phyloP scores from a whole-genome alignment of 2,329 filamentous ascomycete genomes.

The Alternaria triticimaculans region DNA sequence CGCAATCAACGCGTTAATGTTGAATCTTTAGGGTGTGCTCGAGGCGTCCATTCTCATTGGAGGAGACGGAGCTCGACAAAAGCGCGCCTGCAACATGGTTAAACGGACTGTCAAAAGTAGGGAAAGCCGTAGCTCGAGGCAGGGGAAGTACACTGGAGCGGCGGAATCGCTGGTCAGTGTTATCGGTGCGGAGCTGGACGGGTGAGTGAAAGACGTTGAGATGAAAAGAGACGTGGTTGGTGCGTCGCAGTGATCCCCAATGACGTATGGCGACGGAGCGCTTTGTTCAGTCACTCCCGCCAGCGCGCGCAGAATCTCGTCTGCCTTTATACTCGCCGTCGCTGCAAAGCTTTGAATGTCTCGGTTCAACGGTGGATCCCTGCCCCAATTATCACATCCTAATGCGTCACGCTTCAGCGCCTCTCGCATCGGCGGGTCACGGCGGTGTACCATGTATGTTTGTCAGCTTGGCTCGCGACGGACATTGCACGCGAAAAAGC shows the following conservation, averaged over 20 bases:
- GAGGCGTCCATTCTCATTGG: constrained; percentile 41
- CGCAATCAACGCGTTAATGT: constrained; percentile 26
- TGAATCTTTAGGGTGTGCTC: constrained; percentile 29
- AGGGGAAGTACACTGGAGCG: constrained; percentile 41
- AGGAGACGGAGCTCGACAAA: constrained; percentile 29
- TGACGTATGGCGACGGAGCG: constrained; percentile 25
- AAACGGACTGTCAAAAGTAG: constrained; percentile 38
- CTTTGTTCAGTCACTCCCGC: not conserved
- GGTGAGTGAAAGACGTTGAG: constrained; percentile 15
- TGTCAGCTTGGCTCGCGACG: constrained; percentile 7
- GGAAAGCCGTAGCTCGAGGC: constrained; percentile 32
- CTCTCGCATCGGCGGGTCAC: constrained; percentile 20
- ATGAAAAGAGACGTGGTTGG: constrained; percentile 20
- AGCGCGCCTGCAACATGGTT: constrained; percentile 44
- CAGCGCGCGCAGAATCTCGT: not conserved
- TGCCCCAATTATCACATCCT: constrained; percentile 11
- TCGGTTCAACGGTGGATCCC: constrained; percentile 14
- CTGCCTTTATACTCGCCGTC: constrained; percentile 7
- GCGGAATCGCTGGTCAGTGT: constrained; percentile 29
- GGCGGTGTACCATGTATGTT: constrained; percentile 16
- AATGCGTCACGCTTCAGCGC: constrained; percentile 6
- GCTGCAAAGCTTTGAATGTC: constrained; percentile 17
- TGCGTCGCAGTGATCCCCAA: constrained; percentile 15
- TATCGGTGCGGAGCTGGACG: constrained; percentile 14
- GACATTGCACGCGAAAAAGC: constrained; percentile 5